Conservation (phyloP, 2,329 filamentous ascomycete genomes). For the Nothopassalora personata region DNA sequence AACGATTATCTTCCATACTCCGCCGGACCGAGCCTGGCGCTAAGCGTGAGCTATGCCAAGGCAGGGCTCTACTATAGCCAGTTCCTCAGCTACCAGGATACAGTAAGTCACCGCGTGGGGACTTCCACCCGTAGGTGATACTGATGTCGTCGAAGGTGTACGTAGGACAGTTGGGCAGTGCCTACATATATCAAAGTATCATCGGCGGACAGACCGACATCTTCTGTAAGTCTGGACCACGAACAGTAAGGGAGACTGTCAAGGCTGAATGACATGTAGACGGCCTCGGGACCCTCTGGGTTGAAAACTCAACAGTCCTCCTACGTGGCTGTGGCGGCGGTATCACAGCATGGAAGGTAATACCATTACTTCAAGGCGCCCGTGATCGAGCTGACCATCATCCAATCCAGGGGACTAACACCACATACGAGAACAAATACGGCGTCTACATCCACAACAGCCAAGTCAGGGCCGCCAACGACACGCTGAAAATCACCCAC, state of each 20-base stretch:
- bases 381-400: background rate
- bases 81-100: slow-evolving; percentile 65
- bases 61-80: slow-evolving; percentile 62
- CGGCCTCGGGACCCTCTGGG: slow-evolving; percentile 57
- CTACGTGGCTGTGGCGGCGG: slow-evolving; percentile 61
- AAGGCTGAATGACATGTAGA: background rate
- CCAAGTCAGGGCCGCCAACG: slow-evolving; percentile 51
- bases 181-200: slow-evolving; percentile 57
- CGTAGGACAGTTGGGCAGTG: slow-evolving; percentile 61
- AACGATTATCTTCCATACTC: slow-evolving; percentile 53
- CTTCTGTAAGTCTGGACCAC: slow-evolving; percentile 38
- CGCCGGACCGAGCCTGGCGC: slow-evolving; percentile 54
- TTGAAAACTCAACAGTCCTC: slow-evolving; percentile 50
- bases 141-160: slow-evolving; percentile 45
- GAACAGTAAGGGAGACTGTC: background rate
- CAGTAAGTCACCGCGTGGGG: slow-evolving; percentile 38
- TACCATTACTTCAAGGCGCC: slow-evolving; percentile 41
- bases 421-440: slow-evolving; percentile 61
- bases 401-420: slow-evolving; percentile 4
- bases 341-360: slow-evolving; percentile 63
- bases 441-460: slow-evolving; percentile 60
- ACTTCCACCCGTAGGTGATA: background rate
- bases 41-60: slow-evolving; percentile 59
- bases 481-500: slow-evolving; percentile 36
- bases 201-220: slow-evolving; percentile 65